phyloP scores from a whole-genome alignment of 1,284 basidiomycete species.

The Marasmius tenuissimus region DNA sequence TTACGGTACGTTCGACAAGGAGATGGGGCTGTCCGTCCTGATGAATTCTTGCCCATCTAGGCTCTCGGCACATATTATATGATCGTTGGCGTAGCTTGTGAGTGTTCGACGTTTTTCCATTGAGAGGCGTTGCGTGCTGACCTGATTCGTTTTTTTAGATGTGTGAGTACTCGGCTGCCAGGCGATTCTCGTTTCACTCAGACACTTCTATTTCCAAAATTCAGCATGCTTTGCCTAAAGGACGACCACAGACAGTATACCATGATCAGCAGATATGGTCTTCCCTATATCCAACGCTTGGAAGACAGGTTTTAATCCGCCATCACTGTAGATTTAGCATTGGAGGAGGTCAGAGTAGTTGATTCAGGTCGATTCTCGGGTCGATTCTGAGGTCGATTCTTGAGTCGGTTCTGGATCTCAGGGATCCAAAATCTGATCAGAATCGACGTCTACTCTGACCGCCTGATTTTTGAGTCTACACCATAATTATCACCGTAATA shows the following conservation, averaged over 20 bases:
- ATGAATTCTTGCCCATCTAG: conserved; percentile 27
- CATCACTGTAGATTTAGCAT: too few species aligned
- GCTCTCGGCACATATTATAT: conserved; percentile 61
- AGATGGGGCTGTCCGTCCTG: not conserved
- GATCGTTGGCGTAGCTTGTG: conserved; percentile 61
- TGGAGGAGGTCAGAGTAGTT: too few species aligned
- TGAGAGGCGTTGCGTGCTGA: not conserved
- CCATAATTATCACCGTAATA: too few species aligned
- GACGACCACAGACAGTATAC: conserved; percentile 52
- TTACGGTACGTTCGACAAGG: conserved; percentile 44
- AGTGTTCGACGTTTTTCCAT: conserved; percentile 23
- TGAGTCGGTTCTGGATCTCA: too few species aligned
- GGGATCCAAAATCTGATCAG: too few species aligned
- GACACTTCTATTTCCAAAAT: not conserved
- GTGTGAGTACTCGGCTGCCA: conserved; percentile 36
- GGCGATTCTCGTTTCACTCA: not conserved
- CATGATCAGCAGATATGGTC: conserved; percentile 37
- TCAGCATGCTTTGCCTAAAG: conserved; percentile 58
- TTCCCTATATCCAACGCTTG: conserved; percentile 42
- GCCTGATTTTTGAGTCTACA: too few species aligned
- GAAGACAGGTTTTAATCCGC: conserved; percentile 9
- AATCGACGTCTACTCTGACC: too few species aligned
- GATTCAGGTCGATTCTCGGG: too few species aligned
- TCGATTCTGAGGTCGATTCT: too few species aligned
- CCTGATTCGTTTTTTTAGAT: conserved; percentile 30